These are phyloP conservation scores for Aegilops tauschii DNA, from an alignment of 176 grass and related monocot genomes.

Conservation along the genomic window DNA sequence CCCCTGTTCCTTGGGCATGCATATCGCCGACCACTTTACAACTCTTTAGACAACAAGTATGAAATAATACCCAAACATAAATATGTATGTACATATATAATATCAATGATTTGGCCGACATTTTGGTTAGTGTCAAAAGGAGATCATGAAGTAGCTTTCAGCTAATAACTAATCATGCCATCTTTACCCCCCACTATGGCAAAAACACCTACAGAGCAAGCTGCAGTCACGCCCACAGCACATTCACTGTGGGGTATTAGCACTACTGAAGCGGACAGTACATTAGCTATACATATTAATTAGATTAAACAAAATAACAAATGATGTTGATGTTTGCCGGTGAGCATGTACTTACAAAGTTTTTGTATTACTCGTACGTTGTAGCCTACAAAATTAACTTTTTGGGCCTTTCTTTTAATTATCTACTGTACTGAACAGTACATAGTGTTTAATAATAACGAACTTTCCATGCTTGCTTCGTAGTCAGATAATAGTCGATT, in stretches of 20 bases:
- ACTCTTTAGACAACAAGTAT: too few relatives aligned
- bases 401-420: slow-evolving; percentile 37
- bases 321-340: slow-evolving; percentile 38
- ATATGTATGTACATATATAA: not conserved
- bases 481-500: slow-evolving; percentile 27
- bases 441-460: slow-evolving; percentile 34
- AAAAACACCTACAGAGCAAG: not conserved
- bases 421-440: not conserved
- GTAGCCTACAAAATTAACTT: slow-evolving; percentile 38
- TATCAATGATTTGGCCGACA: not conserved
- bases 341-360: slow-evolving; percentile 18
- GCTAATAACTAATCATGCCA: not conserved
- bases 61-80: too few relatives aligned
- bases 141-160: not conserved
- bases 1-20: too few relatives aligned
- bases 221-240: slow-evolving; percentile 4
- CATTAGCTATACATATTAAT: slow-evolving; percentile 32
- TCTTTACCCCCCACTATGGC: not conserved
- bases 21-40: too few relatives aligned
- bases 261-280: not conserved
- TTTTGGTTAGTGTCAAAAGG: not conserved
- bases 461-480: slow-evolving; percentile 41
- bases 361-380: slow-evolving; percentile 20
- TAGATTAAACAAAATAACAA: not conserved
- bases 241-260: not conserved